Evolutionary conservation across 805 yeast species (phyloP), one percentile per base, ranked within the genome.

Genomic region (Clavispora fructus): DNA sequence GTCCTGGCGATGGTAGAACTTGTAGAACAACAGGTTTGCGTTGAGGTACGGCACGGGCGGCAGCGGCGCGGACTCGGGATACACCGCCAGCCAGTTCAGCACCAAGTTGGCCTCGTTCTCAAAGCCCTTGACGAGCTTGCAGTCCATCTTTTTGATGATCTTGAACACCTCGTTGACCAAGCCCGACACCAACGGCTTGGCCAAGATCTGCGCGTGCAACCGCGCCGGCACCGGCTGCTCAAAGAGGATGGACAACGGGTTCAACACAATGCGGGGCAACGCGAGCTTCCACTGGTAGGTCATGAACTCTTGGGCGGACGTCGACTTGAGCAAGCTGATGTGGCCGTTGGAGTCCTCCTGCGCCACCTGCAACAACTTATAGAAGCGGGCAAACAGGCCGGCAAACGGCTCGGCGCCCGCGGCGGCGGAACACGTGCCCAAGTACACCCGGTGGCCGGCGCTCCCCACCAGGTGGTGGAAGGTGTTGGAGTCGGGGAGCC

Each of bases 241-340:
- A 57, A 91, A 82, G 10, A 87, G 58, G 23, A 90, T 75, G 30
- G 88, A 71, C 39, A 90, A 68, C 6, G 96, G 89, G 62, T 85
- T 87, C 59, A 90, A 80, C 19, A 90, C 83, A 37, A 89, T 79
- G 46, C 80, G 76, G 8, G 95, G 88, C 45, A 89, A 74, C 1
- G 95, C 91, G 46, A 87, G 74, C 60, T 84, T 82, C 96, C 96
- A 90, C 64, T 89, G 94, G 56, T 83, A 83, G 11, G 83, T 78
- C 63, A 79, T 68, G 56, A 80, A 85, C 51, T 81, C 88, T 45
- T 74, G 65, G 40, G 80, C 70, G 53, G 75, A 69, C 47, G 71
- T 65, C 45, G 80, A 68, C 56, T 77, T 77, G 52, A 79, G 69
- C 41, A 77, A 74, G 40, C 74, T 74, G 40, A 74, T 65, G 46